Base-by-base conservation (phyloP, 1,139 yeast genomes). In the Candida tetrigidarum region DNA sequence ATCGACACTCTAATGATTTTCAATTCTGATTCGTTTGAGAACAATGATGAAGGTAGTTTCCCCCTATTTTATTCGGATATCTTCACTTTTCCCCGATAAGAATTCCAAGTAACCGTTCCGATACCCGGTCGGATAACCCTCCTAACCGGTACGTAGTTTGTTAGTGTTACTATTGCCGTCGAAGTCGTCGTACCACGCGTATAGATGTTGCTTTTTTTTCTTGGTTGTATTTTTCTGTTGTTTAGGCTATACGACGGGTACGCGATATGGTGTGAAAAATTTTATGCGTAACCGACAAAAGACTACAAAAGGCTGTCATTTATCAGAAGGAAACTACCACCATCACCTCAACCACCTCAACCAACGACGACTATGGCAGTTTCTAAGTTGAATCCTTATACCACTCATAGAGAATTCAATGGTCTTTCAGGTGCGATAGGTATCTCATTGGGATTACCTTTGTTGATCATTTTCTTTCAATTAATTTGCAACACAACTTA, bases 401-500 rank as follows among this genome's bases (percentile, higher is more conserved):
- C 97, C 0, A 72, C 65, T 9, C 80, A 83, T 43, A 70, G 71
- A 48, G 98, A 93, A 64, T 93, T 93, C 64, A 74, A 77, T 28
- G 99, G 99, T 0, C 66, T 78, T 7, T 64, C 79, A 0, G 99
- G 99, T 3, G 90, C 95, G 0, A 40, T 81, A 3, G 78, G 75
- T 5, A 80, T 93, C 43, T 71, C 93, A 0, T 18, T 82, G 1
- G 86, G 86, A 0, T 72, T 93, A 27, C 97, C 97, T 0, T 38
- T 74, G 0, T 69, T 89, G 11, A 73, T 87, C 30, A 66, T 83
- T 14, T 64, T 76, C 11, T 73, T 92, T 49, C 84, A 82, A 46
- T 74, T 86, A 44, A 62, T 82, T 48, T 65, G 77, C 50, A 84
- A 86, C 56, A 78, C 81, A 23, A 59, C 66, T n/a, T 83, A 84